phyloP scores from a whole-genome alignment of 208 protist species.

The Trypanosoma lewisi region DNA sequence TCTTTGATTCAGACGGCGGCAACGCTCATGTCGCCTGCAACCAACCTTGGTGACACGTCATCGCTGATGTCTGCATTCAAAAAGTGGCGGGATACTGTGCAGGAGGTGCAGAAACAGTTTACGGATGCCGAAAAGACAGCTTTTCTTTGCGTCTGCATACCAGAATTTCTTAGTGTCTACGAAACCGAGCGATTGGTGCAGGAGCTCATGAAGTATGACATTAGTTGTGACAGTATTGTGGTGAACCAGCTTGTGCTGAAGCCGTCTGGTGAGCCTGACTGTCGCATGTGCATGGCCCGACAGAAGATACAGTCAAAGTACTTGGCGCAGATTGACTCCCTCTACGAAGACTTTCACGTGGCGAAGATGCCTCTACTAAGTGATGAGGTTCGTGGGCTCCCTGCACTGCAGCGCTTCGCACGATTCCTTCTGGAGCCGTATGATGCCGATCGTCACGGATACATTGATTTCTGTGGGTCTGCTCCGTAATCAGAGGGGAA shows the following conservation, averaged over 20 bases:
- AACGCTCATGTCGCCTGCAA: slow-evolving; percentile 29
- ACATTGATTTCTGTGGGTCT: slow-evolving; percentile 32
- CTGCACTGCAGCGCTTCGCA: slow-evolving; percentile 49
- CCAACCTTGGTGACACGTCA: background rate
- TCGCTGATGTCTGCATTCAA: slow-evolving; percentile 28
- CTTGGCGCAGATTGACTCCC: slow-evolving; percentile 91
- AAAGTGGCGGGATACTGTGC: slow-evolving; percentile 39
- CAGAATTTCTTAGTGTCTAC: slow-evolving; percentile 98
- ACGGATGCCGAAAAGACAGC: slow-evolving; percentile 83
- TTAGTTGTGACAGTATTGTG: slow-evolving; percentile 95
- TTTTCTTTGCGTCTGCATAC: slow-evolving; percentile 99
- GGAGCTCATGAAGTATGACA: slow-evolving; percentile 95
- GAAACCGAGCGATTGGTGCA: slow-evolving; percentile 99
- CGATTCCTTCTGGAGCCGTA: slow-evolving; percentile 80
- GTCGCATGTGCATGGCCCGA: slow-evolving; percentile 88
- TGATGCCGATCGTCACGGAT: slow-evolving; percentile 53
- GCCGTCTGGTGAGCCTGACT: slow-evolving; percentile 50
- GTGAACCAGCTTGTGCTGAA: slow-evolving; percentile 95
- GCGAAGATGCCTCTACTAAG: slow-evolving; percentile 90
- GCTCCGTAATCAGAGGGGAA: slow-evolving; percentile 6
- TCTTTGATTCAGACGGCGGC: slow-evolving; percentile 44
- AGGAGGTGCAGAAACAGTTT: slow-evolving; percentile 61
- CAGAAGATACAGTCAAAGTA: slow-evolving; percentile 95
- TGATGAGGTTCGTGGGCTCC: slow-evolving; percentile 91
- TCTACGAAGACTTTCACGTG: slow-evolving; percentile 97